A percentile compares a stretch with the other conserved stretches of the same genome.
Evolutionary conservation across 2,329 filamentous ascomycete species (phyloP).

Genomic region (Dendryphion nanum): DNA sequence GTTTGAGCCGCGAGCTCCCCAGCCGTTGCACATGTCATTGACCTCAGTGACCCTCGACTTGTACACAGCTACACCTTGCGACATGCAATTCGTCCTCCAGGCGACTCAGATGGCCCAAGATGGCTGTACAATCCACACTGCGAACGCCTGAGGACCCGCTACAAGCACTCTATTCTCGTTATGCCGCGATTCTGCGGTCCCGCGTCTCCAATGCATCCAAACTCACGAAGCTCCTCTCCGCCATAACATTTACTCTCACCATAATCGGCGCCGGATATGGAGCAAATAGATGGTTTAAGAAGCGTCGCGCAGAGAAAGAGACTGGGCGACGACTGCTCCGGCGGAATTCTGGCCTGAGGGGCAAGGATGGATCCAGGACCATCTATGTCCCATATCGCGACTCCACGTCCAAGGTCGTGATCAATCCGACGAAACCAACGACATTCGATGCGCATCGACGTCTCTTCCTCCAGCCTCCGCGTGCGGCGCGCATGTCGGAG

Average conservation of each 20-base stretch:
- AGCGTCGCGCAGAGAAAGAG: constrained; percentile 72
- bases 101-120: constrained; percentile 44
- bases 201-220: constrained; percentile 64
- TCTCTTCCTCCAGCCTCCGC: constrained; percentile 86
- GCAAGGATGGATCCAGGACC: constrained; percentile 91
- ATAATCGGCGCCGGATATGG: constrained; percentile 80
- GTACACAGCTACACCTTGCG: constrained; percentile 10
- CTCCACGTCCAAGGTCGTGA: constrained; percentile 84
- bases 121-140: constrained; percentile 88
- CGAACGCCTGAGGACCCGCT: constrained; percentile 47
- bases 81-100: constrained; percentile 22
- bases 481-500: constrained; percentile 74
- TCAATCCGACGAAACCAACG: constrained; percentile 82
- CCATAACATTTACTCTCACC: constrained; percentile 70
- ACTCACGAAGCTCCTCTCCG: constrained; percentile 71
- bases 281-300: constrained; percentile 73
- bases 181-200: constrained; percentile 49
- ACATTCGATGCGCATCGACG: constrained; percentile 96
- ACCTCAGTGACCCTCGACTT: neutral
- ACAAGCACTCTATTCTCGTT: constrained; percentile 47
- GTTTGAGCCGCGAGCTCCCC: too few relatives aligned
- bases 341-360: constrained; percentile 87
- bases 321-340: constrained; percentile 79
- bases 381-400: constrained; percentile 94
- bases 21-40: constrained; percentile 3